Base-by-base conservation (phyloP, 2,329 filamentous ascomycete genomes). In the Aaosphaeria pasadenensis region DNA sequence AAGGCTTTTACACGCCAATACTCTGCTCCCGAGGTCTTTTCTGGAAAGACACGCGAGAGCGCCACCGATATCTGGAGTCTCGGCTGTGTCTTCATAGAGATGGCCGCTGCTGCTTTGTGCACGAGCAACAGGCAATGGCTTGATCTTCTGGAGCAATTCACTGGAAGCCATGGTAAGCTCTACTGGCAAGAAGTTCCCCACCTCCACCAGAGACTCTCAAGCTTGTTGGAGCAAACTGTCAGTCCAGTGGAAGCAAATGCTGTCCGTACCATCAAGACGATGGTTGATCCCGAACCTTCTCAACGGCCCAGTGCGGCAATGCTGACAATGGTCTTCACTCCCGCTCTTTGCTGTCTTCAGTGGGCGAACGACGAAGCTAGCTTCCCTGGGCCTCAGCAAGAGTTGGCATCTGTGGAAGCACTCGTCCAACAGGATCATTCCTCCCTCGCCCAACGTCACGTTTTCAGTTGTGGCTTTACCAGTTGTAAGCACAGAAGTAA, bases 61-160 rank as follows among this genome's bases (percentile, higher is more conserved):
- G 59, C 64, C n/a, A 61, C 69, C 5, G 92, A 99, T 65, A 87
- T 97, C 50, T 99, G 94, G 94, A 96, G 91, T 13, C 80, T 99
- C 9, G 92, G 94, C 45, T 99, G 94, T 66, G 94, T 99, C 39
- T 89, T 99, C 56, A 81, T 96, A 31, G 94, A 99, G 71, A 97
- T 99, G 92, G 89, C 89, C 29, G 55, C 58, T 28, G 52, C 59
- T 32, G 49, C 62, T 5, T 61, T 64, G 29, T 48, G 55, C 38
- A 53, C 58, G 43, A 49, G 53, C 42, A 63, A 64, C 36, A 39
- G 46, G 5, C 46, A 52, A 42, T 67, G 63, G 62, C 47, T 51
- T 7, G 45, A 49, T 2, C 63, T 69, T 52, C 63, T 58, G 43
- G 54, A 58, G 35, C 52, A 60, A 43, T 70, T 63, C 47, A 55